Base-by-base conservation (phyloP, 805 yeast genomes). In the Sugiyamaella mastotermitis region DNA sequence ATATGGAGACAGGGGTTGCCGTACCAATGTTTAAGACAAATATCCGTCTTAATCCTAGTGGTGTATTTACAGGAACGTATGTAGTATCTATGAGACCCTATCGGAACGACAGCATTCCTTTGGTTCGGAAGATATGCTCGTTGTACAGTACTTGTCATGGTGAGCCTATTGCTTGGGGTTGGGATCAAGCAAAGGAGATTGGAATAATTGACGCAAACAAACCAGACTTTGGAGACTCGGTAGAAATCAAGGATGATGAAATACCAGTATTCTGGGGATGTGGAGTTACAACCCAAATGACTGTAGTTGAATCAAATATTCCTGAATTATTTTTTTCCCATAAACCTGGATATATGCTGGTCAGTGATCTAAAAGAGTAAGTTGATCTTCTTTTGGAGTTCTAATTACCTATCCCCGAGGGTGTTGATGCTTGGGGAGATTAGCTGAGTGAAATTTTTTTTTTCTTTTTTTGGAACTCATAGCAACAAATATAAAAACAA, bases 261-360 rank as follows among this genome's bases (percentile, higher is more conserved):
- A 40, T 66, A 3, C 71, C 71, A 2, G 68, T 65, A 2, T 66
- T 66, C 39, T 66, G 70, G 70, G 70, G 61, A 1, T 66, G 71
- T 40, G 70, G 70, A 5, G 68, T 66, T 16, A 65, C 70, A 7
- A 67, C 70, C 3, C 68, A 64, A 41, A 31, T 49, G 3, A 66
- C 64, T 2, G 60, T 61, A 1, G 33, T 42, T 37, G 35, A 29
- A 26, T 17, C 37, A 9, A 31, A 31, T 5, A 18, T 42, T 7
- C 25, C 27, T 10, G 43, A 35, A 20, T 31, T 23, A 3, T 34
- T 42, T 23, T 40, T 19, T 26, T 26, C 41, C 13, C 46, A 42
- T 28, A 25, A 32, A 29, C 46, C 46, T 6, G 46, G 46, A 9
- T 35, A 24, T 24, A 42, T 42, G 46, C 31, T 34, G 22, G 13